phyloP scores from a whole-genome alignment of 1,139 yeast genomes.

The Protomyces macrosporus region DNA sequence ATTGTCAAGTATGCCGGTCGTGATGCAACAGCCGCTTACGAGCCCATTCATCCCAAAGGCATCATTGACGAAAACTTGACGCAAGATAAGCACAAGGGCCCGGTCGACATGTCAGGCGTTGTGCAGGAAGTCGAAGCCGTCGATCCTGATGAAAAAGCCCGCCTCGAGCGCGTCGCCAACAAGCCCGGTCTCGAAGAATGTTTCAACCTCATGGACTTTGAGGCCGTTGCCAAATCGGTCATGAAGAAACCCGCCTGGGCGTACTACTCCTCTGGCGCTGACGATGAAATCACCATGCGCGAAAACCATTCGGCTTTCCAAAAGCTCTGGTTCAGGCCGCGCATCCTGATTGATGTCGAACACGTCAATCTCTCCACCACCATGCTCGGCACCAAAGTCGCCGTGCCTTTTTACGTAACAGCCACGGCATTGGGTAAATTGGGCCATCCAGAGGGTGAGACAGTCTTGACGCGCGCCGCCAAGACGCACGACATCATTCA shows the following conservation, averaged over 20 bases:
- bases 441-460: slow-evolving; percentile 56
- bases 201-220: slow-evolving; percentile 73
- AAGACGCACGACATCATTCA: slow-evolving; percentile 48
- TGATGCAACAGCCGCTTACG: slow-evolving; percentile 79
- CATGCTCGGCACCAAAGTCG: slow-evolving; percentile 47
- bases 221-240: slow-evolving; percentile 71
- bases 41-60: slow-evolving; percentile 80
- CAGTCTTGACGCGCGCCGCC: slow-evolving; percentile 49
- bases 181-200: slow-evolving; percentile 66
- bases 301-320: slow-evolving; percentile 88
- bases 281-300: slow-evolving; percentile 82
- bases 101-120: slow-evolving; percentile 36
- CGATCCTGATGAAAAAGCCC: slow-evolving; percentile 33
- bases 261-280: slow-evolving; percentile 85
- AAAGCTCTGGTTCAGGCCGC: slow-evolving; percentile 78
- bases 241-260: slow-evolving; percentile 82
- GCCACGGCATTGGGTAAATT: slow-evolving; percentile 56
- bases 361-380: slow-evolving; percentile 50
- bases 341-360: slow-evolving; percentile 68
- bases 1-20: slow-evolving; percentile 77
- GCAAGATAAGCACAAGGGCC: slow-evolving; percentile 47
- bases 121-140: slow-evolving; percentile 33
- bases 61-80: slow-evolving; percentile 55
- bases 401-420: slow-evolving; percentile 53
- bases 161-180: slow-evolving; percentile 41